These are phyloP conservation scores for Saccharomycopsis javanensis DNA, from an alignment of 805 yeast genomes.

Conservation along the genomic window DNA sequence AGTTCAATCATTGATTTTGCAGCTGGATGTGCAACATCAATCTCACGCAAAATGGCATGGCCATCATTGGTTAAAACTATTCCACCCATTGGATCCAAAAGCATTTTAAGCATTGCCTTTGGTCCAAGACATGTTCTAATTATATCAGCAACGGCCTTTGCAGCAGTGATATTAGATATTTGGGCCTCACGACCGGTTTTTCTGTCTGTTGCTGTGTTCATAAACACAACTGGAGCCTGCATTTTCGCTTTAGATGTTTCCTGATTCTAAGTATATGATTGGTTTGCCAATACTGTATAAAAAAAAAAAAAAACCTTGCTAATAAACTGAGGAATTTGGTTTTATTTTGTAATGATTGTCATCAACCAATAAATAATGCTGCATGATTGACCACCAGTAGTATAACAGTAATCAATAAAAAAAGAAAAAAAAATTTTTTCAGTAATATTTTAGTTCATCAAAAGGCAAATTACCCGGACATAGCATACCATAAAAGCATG, in stretches of 20 bases:
- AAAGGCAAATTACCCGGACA: not conserved
- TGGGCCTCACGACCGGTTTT: slow-evolving; percentile 97
- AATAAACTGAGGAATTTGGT: no score
- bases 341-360: not conserved
- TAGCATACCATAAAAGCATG: not conserved
- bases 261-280: not conserved
- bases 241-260: slow-evolving; percentile 26
- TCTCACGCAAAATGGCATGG: slow-evolving; percentile 94
- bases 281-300: not conserved
- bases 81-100: slow-evolving; percentile 90
- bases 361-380: not conserved
- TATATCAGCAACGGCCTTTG: slow-evolving; percentile 98
- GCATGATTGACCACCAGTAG: not conserved
- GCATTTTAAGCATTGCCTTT: slow-evolving; percentile 97
- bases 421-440: not conserved
- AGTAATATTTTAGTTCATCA: no score
- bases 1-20: slow-evolving; percentile 98
- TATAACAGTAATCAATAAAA: not conserved
- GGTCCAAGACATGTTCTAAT: slow-evolving; percentile 98
- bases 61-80: slow-evolving; percentile 97
- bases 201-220: slow-evolving; percentile 85
- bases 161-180: slow-evolving; percentile 93
- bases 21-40: slow-evolving; percentile 97
- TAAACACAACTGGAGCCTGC: slow-evolving; percentile 80
- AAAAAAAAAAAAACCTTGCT: no score